A percentile compares a stretch with the other conserved stretches of the same genome.
phyloP scores from a whole-genome alignment of 352 stramenopile species.

The Globisporangium rhizosaccharum region DNA sequence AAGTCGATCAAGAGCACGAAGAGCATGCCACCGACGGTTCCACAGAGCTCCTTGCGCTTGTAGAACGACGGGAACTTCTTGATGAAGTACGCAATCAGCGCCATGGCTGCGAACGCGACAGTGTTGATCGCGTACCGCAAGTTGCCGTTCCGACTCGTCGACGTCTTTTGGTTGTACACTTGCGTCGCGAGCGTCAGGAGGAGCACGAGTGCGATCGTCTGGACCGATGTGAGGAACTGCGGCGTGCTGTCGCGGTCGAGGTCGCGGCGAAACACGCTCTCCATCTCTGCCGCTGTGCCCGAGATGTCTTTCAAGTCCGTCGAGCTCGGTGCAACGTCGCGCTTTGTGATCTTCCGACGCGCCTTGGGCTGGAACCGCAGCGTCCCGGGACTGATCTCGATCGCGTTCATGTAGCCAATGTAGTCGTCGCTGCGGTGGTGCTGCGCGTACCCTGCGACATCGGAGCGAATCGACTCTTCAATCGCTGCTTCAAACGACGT shows the following conservation, averaged over 20 bases:
- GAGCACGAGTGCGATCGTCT: conserved; percentile 25
- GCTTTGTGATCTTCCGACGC: conserved; percentile 4
- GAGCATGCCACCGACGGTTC: conserved; percentile 23
- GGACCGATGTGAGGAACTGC: conserved; percentile 43
- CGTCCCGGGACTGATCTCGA: conserved; percentile 44
- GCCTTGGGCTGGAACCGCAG: conserved; percentile 46
- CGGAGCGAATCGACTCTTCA: conserved; percentile 47
- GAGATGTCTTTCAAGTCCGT: conserved; percentile 31
- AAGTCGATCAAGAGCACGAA: conserved; percentile 35
- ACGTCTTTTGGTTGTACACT: conserved; percentile 27
- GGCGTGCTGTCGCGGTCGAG: conserved; percentile 43
- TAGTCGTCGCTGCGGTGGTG: conserved; percentile 56
- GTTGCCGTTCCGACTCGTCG: conserved; percentile 12
- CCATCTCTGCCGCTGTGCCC: conserved; percentile 47
- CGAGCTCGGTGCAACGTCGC: background rate
- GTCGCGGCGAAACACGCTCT: conserved; percentile 42
- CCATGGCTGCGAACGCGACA: conserved; percentile 16
- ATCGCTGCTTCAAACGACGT: conserved; percentile 32
- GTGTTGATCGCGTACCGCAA: conserved; percentile 37
- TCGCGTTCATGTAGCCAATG: conserved; percentile 52
- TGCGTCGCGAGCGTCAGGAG: conserved; percentile 35
- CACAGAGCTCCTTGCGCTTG: conserved; percentile 29
- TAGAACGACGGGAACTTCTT: conserved; percentile 26
- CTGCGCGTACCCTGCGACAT: conserved; percentile 26
- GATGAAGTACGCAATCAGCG: conserved; percentile 25